phyloP scores from a whole-genome alignment of 257 asterid genomes.

The Petunia axillaris region DNA sequence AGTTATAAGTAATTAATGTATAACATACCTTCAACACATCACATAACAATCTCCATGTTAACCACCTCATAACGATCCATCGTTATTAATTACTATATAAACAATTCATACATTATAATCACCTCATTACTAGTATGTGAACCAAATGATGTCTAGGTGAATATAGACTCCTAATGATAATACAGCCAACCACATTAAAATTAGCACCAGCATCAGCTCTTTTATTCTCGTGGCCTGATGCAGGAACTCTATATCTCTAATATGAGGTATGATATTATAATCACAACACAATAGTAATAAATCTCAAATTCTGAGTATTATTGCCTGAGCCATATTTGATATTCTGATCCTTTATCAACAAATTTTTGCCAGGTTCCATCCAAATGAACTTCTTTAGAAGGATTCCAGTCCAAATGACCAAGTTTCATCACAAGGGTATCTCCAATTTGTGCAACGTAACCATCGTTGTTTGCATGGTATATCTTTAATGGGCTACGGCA shows the following conservation, averaged over 20 bases:
- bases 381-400: conserved; percentile 46
- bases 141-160: too few species aligned
- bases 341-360: conserved; percentile 46
- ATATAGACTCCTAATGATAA: too few species aligned
- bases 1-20: background rate
- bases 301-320: conserved; percentile 10
- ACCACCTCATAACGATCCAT: too few species aligned
- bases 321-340: conserved; percentile 49
- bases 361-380: conserved; percentile 50
- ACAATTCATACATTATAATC: too few species aligned
- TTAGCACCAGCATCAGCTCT: background rate
- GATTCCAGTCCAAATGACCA: conserved; percentile 49
- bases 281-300: background rate
- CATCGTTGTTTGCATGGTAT: conserved; percentile 45
- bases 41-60: too few species aligned
- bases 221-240: background rate
- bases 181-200: too few species aligned
- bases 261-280: background rate
- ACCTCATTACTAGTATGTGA: too few species aligned
- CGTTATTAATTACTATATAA: too few species aligned
- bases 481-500: conserved; percentile 47
- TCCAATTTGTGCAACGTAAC: conserved; percentile 47
- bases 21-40: too few species aligned
- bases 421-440: conserved; percentile 46
- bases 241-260: background rate